Percentiles rank a stretch among this genome's conserved stretches.
phyloP scores from a whole-genome alignment of 768 basidiomycete species.

The Rhodocollybia butyracea region DNA sequence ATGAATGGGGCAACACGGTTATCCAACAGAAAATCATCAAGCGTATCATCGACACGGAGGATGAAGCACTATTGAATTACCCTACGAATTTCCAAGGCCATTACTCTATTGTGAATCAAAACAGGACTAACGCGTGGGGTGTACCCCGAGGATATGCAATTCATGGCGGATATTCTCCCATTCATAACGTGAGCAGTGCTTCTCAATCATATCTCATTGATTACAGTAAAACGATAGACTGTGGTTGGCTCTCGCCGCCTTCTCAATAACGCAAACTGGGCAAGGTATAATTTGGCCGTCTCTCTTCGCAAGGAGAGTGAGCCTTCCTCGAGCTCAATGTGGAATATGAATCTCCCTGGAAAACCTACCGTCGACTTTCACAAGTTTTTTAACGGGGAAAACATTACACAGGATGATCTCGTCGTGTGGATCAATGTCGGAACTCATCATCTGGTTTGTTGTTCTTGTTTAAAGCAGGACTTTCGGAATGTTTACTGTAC shows the following conservation, averaged over 20 bases:
- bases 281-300: slow-evolving; percentile 58
- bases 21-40: slow-evolving; percentile 51
- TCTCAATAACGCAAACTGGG: slow-evolving; percentile 63
- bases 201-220: not conserved
- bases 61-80: slow-evolving; percentile 48
- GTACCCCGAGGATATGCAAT: slow-evolving; percentile 57
- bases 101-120: slow-evolving; percentile 54
- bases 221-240: slow-evolving; percentile 41
- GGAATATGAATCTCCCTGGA: slow-evolving; percentile 64
- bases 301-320: slow-evolving; percentile 60
- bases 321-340: slow-evolving; percentile 52
- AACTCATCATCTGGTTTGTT: slow-evolving; percentile 55
- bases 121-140: slow-evolving; percentile 53
- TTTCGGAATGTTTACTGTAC: not conserved
- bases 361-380: slow-evolving; percentile 54
- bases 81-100: slow-evolving; percentile 55
- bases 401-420: slow-evolving; percentile 59
- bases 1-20: slow-evolving; percentile 55
- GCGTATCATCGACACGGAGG: slow-evolving; percentile 47
- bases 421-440: slow-evolving; percentile 68
- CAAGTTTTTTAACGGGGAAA: slow-evolving; percentile 63
- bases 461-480: not conserved
- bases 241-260: slow-evolving; percentile 59
- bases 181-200: slow-evolving; percentile 42
- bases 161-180: slow-evolving; percentile 54